Conservation (phyloP, 371 early-diverging fungal species). For the Mortierella sp. region DNA sequence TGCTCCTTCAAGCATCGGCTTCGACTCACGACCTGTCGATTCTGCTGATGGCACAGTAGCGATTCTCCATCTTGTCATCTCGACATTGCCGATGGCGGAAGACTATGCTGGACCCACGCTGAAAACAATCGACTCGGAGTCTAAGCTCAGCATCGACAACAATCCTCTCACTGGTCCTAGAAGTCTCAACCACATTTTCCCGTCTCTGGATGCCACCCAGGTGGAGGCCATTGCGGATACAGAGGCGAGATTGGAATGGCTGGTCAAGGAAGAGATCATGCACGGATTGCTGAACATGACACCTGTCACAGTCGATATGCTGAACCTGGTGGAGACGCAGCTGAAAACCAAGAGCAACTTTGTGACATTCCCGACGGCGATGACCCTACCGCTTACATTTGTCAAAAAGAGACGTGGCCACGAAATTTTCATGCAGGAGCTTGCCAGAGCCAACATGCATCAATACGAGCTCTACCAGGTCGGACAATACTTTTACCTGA, state of each 20-base stretch:
- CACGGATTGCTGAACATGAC: conserved; percentile 75
- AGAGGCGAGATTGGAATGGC: conserved; percentile 70
- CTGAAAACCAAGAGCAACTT: conserved; percentile 75
- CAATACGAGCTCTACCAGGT: conserved; percentile 70
- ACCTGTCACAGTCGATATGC: conserved; percentile 67
- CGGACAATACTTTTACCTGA: conserved; percentile 75
- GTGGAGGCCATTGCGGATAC: conserved; percentile 74
- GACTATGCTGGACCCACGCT: conserved; percentile 60
- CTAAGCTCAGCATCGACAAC: conserved; percentile 45
- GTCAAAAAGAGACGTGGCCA: conserved; percentile 68
- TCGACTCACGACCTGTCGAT: conserved; percentile 73
- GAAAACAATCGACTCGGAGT: conserved; percentile 53
- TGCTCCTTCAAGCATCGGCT: conserved; percentile 76
- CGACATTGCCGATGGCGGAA: conserved; percentile 71
- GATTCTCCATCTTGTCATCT: conserved; percentile 73
- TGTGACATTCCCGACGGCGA: conserved; percentile 76
- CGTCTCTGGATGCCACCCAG: conserved; percentile 67
- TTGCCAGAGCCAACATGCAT: conserved; percentile 63
- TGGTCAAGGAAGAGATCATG: conserved; percentile 85
- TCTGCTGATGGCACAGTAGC: conserved; percentile 82
- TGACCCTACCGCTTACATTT: conserved; percentile 73
- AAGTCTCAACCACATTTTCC: conserved; percentile 58
- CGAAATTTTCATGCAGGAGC: conserved; percentile 71
- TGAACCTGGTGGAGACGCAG: conserved; percentile 74
- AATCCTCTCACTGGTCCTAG: conserved; percentile 39